Evolutionary conservation across 2,329 filamentous ascomycete species (phyloP).

Genomic region (Chrysoporthe cubensis): DNA sequence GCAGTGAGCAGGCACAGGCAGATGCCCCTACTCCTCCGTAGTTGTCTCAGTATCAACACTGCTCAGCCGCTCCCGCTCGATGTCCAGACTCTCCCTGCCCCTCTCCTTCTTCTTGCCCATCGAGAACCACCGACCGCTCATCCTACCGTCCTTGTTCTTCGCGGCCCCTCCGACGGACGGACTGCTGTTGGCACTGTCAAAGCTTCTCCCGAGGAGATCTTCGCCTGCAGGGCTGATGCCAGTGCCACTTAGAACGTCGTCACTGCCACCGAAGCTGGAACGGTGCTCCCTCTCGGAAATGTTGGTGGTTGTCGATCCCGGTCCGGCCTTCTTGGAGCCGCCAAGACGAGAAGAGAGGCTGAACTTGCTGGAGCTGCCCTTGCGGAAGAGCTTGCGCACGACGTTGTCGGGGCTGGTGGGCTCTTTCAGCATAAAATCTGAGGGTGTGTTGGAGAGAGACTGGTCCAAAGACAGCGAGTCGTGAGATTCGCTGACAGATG

Average conservation of each 20-base stretch:
- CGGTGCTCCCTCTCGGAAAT: conserved; percentile 54
- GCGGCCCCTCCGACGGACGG: conserved; percentile 59
- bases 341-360: conserved; percentile 60
- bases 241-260: conserved; percentile 51
- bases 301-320: conserved; percentile 60
- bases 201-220: conserved; percentile 55
- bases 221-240: conserved; percentile 42
- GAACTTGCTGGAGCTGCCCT: conserved; percentile 69
- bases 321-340: conserved; percentile 55
- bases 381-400: conserved; percentile 64
- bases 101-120: conserved; percentile 62
- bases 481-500: conserved; percentile 51
- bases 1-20: neutral
- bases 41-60: conserved; percentile 21
- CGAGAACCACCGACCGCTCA: conserved; percentile 56
- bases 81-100: conserved; percentile 60
- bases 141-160: conserved; percentile 39
- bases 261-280: conserved; percentile 57
- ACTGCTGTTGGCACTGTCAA: conserved; percentile 61
- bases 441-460: conserved; percentile 59
- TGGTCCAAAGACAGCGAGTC: conserved; percentile 62
- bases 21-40: conserved; percentile 16
- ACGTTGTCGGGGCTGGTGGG: conserved; percentile 53
- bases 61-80: conserved; percentile 45
- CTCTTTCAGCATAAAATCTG: conserved; percentile 51